phyloP scores from a whole-genome alignment of 2,329 filamentous ascomycete species.

The Monilinia fructigena region DNA sequence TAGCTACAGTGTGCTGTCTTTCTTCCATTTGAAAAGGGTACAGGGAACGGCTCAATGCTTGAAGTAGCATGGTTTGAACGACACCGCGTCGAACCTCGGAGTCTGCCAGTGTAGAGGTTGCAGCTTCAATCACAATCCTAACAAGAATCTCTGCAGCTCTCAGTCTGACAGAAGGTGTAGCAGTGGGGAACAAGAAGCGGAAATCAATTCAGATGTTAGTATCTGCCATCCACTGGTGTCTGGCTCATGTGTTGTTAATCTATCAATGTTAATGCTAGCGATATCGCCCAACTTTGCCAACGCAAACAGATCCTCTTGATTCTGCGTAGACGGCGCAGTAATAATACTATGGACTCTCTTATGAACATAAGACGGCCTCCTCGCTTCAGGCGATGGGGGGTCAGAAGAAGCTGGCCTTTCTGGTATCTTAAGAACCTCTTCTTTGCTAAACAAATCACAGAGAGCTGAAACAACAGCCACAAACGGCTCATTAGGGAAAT shows the following conservation, averaged over 20 bases:
- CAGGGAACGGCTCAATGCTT: constrained; percentile 63
- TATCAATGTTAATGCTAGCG: constrained; percentile 69
- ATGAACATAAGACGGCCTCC: constrained; percentile 37
- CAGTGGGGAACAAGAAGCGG: constrained; percentile 49
- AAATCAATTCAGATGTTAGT: constrained; percentile 57
- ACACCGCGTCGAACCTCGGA: constrained; percentile 52
- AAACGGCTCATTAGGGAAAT: constrained; percentile 84
- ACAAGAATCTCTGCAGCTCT: constrained; percentile 65
- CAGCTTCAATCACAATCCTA: constrained; percentile 56
- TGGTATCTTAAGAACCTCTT: constrained; percentile 27
- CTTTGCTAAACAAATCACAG: constrained; percentile 62
- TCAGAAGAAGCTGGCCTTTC: constrained; percentile 34
- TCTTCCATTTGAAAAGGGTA: constrained; percentile 55
- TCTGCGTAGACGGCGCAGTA: constrained; percentile 49
- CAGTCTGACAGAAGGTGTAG: constrained; percentile 53
- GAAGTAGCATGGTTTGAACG: constrained; percentile 71
- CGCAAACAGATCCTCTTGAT: constrained; percentile 64
- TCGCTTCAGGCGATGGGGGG: constrained; percentile 30
- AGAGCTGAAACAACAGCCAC: constrained; percentile 73
- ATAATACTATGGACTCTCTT: constrained; percentile 48
- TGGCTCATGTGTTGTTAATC: constrained; percentile 67
- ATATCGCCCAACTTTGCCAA: constrained; percentile 72
- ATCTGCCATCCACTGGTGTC: constrained; percentile 73
- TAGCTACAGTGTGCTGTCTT: constrained; percentile 54
- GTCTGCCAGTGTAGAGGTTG: constrained; percentile 54